Evolutionary conservation across 2,329 filamentous ascomycete species (phyloP), one percentile per base, ranked within the genome.

Genomic region (Apiospora arundinis): DNA sequence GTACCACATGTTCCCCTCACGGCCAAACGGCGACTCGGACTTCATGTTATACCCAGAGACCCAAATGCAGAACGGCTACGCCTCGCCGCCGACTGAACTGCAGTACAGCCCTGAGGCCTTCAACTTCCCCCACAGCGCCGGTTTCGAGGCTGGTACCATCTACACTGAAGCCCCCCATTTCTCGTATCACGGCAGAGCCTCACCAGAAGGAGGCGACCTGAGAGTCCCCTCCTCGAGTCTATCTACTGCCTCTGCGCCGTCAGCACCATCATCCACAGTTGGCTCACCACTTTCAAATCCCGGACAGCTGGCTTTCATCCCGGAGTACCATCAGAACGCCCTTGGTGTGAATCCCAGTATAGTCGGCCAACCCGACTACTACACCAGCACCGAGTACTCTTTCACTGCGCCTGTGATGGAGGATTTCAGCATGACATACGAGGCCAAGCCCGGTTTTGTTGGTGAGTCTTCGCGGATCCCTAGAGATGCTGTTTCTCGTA

Each of bases 231-330:
- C 86, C 42, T 92, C 87, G 69, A 90, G 86, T 78, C 85, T 87
- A 73, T 94, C 87, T 73, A 90, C 87, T 72, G 86, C 85, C 32
- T 92, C 89, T 72, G 91, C 82, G 70, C 88, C 84, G 69, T 93
- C 92, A 69, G 89, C 89, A 4, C 85, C 91, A 8, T 92, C 91
- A 0, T 93, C 91, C 11, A 89, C 89, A 70, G 88, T 91, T 73
- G 90, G 90, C 71, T 93, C 91, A 28, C 91, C 91, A 37, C 89
- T 90, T 76, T 91, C 90, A 1, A 87, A 88, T 74, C 86, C 88
- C 76, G 86, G 87, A 70, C 88, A 88, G 75, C 81, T 87, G 74
- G 88, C 88, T 73, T 84, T 85, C 76, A 85, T 89, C 68, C 85
- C 90, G 65, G 88, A 90, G 72, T 93, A 90, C 81, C 85, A 74